These are phyloP conservation scores for Penicillium thymicola DNA, from an alignment of 2,329 filamentous ascomycete species.

Conservation along the genomic window DNA sequence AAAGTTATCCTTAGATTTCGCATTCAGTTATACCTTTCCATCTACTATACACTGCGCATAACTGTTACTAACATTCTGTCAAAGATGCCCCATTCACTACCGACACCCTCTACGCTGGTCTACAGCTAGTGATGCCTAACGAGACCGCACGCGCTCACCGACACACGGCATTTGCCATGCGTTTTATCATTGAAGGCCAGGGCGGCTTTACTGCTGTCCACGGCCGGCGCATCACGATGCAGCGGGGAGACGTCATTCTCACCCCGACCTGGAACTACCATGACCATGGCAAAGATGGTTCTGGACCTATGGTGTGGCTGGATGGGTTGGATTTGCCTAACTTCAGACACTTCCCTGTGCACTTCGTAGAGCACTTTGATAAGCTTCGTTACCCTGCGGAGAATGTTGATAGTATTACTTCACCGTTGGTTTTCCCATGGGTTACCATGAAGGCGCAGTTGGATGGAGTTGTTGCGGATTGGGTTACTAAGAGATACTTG, in stretches of 20 bases:
- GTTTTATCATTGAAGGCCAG: constrained; percentile 57
- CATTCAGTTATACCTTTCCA: neutral
- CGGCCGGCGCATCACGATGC: constrained; percentile 52
- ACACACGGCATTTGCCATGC: constrained; percentile 55
- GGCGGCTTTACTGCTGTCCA: constrained; percentile 58
- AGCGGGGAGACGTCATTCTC: constrained; percentile 54
- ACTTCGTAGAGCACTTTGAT: constrained; percentile 54
- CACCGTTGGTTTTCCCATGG: constrained; percentile 52
- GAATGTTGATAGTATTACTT: constrained; percentile 41
- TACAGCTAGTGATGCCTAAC: constrained; percentile 56
- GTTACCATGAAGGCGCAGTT: constrained; percentile 43
- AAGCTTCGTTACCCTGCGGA: constrained; percentile 50
- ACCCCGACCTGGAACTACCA: constrained; percentile 61
- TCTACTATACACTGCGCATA: neutral
- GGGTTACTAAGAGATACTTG: constrained; percentile 33
- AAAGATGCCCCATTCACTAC: constrained; percentile 54
- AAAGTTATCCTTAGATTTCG: neutral
- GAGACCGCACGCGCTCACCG: constrained; percentile 56
- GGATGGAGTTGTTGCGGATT: constrained; percentile 33
- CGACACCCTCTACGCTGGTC: constrained; percentile 56
- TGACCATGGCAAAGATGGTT: constrained; percentile 58
- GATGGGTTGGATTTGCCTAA: constrained; percentile 55
- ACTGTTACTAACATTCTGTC: neutral
- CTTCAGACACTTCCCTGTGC: constrained; percentile 51
- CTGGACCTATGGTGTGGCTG: constrained; percentile 56